These are phyloP conservation scores for Diaporthe destruens DNA, from an alignment of 2,329 filamentous ascomycete species.

Conservation along the genomic window DNA sequence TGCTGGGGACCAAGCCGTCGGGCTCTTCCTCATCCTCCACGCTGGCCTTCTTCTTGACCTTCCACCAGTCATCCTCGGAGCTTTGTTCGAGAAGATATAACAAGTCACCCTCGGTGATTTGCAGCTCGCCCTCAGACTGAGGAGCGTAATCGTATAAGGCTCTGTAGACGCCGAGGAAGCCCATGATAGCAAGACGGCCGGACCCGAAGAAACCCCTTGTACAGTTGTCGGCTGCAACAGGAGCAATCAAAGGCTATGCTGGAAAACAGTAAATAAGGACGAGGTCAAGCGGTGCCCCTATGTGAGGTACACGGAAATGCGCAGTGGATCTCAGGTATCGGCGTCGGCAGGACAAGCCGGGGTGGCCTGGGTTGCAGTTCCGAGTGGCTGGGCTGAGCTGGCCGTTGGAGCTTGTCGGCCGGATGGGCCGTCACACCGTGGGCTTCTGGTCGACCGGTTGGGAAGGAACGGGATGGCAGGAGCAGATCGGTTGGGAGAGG, in stretches of 20 bases:
- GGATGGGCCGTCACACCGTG: slow-evolving; percentile 28
- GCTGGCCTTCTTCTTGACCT: slow-evolving; percentile 89
- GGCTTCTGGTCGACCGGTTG: background rate
- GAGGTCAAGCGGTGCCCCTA: slow-evolving; percentile 2
- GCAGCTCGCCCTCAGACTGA: slow-evolving; percentile 86
- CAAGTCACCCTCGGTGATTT: slow-evolving; percentile 86
- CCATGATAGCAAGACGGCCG: slow-evolving; percentile 68
- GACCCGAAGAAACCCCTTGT: slow-evolving; percentile 8
- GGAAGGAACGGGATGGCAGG: background rate
- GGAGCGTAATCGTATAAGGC: slow-evolving; percentile 94
- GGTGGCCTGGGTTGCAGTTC: slow-evolving; percentile 30
- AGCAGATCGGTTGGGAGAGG: slow-evolving; percentile 3
- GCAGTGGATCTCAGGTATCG: slow-evolving; percentile 22
- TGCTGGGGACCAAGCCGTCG: slow-evolving; percentile 89
- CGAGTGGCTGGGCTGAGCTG: slow-evolving; percentile 26
- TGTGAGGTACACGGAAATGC: slow-evolving; percentile 32
- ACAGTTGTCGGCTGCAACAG: slow-evolving; percentile 24
- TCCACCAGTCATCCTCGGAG: slow-evolving; percentile 89
- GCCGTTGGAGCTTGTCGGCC: slow-evolving; percentile 36
- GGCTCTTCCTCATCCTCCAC: slow-evolving; percentile 91
- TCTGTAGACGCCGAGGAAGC: slow-evolving; percentile 90
- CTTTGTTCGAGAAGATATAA: slow-evolving; percentile 91
- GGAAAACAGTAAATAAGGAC: background rate
- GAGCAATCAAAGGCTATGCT: slow-evolving; percentile 7
- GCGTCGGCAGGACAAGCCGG: slow-evolving; percentile 37